Base-by-base conservation (phyloP, 1,284 basidiomycete genomes). In the Ustilago trichophora region DNA sequence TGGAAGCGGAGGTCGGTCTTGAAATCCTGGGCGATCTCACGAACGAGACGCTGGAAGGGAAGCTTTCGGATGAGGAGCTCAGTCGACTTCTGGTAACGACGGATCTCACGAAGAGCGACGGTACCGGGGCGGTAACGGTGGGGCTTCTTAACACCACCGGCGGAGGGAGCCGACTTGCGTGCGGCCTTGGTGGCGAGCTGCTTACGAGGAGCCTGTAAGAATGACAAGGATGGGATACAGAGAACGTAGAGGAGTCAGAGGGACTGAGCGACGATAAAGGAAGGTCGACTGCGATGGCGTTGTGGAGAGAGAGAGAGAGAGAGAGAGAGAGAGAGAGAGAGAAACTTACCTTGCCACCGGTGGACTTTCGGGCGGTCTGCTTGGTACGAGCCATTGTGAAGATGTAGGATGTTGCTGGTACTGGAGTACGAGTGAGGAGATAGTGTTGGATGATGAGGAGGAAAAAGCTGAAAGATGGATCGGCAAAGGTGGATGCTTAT, bases 1-100 rank as follows among this genome's bases (percentile, higher is more conserved):
- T 80, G 74, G 91, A 88, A 74, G 87, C 90, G 54, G 87, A 89
- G 27, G 87, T 90, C 84, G 15, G 66, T 81, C 80, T 83, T 92
- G 87, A 92, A 92, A 83, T 92, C 90, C 85, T 93, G 90, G 55
- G 91, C 91, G 70, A 93, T 93, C 84, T 94, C 91, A 84, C 91
- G 84, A 56, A 85, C 82, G 53, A 85, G 83, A 70, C 85, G 84
- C 83, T 86, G 85, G 85, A 86, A 86, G 63, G 84, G 83, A 48
- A 80, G 75, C 73, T 80, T 80, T 54, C 79, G 77, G 70, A 80
- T 80, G 40, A 80, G 72, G 32, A 80, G 77, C 72, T 80, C 79
- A 18, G 79, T 80, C 50, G 70, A 74, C 78, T 80, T 80, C 70
- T 80, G 79, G 78, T 80, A 80, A 43, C 79, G 76, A 67, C 79